Evolutionary conservation across 106 monocot species (phyloP).

Genomic region (Dendrobium catenatum): DNA sequence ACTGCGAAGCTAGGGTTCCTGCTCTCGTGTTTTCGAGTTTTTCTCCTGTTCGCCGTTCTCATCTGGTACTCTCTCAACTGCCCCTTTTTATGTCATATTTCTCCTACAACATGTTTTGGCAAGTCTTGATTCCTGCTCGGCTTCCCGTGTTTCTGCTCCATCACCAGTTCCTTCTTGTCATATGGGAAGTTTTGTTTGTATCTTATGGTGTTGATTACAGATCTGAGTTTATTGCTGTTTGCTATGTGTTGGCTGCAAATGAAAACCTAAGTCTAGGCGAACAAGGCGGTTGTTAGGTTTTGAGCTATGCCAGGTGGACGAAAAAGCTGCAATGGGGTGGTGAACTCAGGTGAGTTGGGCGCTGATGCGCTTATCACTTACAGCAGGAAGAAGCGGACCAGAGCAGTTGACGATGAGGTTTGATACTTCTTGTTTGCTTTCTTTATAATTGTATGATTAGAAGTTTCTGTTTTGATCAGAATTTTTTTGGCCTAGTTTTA

Average conservation of each 20-base stretch:
- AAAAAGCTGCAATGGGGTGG: constrained; percentile 7
- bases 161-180: neutral
- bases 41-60: neutral
- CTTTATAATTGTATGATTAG: neutral
- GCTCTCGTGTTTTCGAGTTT: neutral
- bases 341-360: constrained; percentile 11
- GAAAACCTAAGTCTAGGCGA: constrained; percentile 12
- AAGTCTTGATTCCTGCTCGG: neutral
- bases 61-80: neutral
- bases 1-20: constrained; percentile 1
- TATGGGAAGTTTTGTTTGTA: neutral
- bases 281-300: constrained; percentile 1
- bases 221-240: neutral
- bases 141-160: neutral
- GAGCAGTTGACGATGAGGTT: neutral
- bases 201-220: neutral
- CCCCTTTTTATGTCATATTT: neutral
- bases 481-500: neutral
- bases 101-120: neutral
- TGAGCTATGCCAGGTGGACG: constrained; percentile 11
- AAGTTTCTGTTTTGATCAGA: neutral
- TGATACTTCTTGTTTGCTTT: neutral
- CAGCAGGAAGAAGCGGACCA: constrained; percentile 16
- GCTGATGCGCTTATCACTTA: constrained; percentile 18
- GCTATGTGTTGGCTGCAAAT: neutral